Conservation (phyloP, 2,329 filamentous ascomycete genomes). For the Hirsutella thompsonii region DNA sequence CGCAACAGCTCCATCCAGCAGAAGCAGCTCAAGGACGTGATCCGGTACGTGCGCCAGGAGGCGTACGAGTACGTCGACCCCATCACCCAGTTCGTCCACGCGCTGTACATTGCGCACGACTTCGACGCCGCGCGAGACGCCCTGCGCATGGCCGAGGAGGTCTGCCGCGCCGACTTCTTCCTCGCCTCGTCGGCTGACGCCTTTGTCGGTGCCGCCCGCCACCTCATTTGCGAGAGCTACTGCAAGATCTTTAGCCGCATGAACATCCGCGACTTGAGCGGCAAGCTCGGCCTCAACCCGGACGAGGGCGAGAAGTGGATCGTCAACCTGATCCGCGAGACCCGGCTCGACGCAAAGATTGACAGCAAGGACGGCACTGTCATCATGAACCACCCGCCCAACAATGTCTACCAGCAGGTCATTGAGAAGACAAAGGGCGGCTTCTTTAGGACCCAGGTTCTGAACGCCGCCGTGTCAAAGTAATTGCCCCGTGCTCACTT, state of each 20-base stretch:
- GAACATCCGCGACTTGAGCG: slow-evolving; percentile 92
- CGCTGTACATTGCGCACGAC: slow-evolving; percentile 73
- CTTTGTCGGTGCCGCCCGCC: slow-evolving; percentile 87
- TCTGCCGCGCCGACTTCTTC: slow-evolving; percentile 93
- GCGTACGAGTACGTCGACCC: slow-evolving; percentile 96
- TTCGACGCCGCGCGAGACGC: slow-evolving; percentile 94
- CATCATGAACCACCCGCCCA: slow-evolving; percentile 97
- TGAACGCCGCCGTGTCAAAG: slow-evolving; percentile 54
- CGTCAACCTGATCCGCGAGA: slow-evolving; percentile 97
- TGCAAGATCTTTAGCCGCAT: slow-evolving; percentile 99
- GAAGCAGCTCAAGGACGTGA: slow-evolving; percentile 96
- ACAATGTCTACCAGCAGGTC: slow-evolving; percentile 97
- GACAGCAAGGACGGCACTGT: slow-evolving; percentile 98
- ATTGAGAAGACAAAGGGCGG: slow-evolving; percentile 98
- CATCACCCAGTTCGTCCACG: slow-evolving; percentile 91
- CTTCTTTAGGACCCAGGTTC: slow-evolving; percentile 95
- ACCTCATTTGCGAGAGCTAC: slow-evolving; percentile 97
- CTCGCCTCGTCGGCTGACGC: slow-evolving; percentile 69
- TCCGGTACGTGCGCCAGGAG: slow-evolving; percentile 92
- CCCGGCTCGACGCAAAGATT: slow-evolving; percentile 94
- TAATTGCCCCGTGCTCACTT: slow-evolving; percentile 15
- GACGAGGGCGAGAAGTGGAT: slow-evolving; percentile 99
- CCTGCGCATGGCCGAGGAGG: slow-evolving; percentile 75
- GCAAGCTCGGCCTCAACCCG: slow-evolving; percentile 77
- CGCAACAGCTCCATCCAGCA: slow-evolving; percentile 82